A percentile compares a stretch with the other conserved stretches of the same genome.
Conservation (phyloP, 345 rosid species). For the Eucalyptus fibrosa region DNA sequence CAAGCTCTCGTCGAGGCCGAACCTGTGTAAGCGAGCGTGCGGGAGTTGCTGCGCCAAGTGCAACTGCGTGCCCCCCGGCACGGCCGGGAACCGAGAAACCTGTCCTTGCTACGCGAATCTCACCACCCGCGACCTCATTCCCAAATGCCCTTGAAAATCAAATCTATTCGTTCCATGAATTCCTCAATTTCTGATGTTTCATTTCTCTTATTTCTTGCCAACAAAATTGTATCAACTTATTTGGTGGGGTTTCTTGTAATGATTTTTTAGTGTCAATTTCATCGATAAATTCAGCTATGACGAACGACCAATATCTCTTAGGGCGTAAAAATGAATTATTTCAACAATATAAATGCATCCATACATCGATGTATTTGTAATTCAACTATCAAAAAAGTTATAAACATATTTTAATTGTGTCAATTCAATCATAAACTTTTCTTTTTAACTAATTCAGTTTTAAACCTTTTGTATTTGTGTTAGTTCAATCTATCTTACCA, state of each 20-base stretch:
- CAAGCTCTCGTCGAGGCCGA: neutral
- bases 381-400: fast-evolving
- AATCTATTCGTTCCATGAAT: neutral
- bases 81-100: neutral
- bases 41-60: neutral
- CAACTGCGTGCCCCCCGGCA: conserved; percentile 6
- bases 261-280: neutral
- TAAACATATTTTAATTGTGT: fast-evolving
- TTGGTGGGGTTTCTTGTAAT: neutral
- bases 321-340: neutral
- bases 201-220: neutral
- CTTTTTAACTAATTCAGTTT: fast-evolving
- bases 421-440: too few species aligned
- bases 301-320: neutral
- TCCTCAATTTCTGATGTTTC: neutral
- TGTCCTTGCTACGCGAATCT: conserved; percentile 4
- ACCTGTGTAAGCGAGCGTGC: neutral
- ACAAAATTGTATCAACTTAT: neutral
- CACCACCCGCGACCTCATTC: neutral
- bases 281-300: neutral
- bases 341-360: neutral
- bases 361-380: neutral
- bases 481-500: fast-evolving
- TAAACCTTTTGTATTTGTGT: fast-evolving
- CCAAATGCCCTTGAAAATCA: conserved; percentile 1